Conservation (phyloP, 2,329 filamentous ascomycete genomes). For the Cordyceps pruinosa region DNA sequence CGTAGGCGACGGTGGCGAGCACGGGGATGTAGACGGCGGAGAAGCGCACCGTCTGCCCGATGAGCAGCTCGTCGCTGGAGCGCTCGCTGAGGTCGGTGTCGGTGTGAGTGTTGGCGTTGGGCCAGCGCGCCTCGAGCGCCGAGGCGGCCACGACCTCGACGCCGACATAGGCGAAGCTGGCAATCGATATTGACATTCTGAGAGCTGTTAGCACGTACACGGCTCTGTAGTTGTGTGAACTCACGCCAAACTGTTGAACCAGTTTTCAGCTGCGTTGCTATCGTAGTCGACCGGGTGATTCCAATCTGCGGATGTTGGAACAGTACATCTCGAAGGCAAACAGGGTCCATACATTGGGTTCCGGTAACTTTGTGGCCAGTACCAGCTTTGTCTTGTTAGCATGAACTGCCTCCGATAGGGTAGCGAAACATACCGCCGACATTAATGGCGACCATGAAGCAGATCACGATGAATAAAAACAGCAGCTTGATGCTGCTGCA, state of each 20-base stretch:
- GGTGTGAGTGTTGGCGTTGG: slow-evolving; percentile 9
- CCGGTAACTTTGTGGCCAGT: not conserved
- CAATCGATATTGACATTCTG: slow-evolving; percentile 25
- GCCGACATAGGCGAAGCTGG: slow-evolving; percentile 27
- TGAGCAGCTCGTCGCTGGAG: slow-evolving; percentile 15
- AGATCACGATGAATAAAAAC: slow-evolving; percentile 20
- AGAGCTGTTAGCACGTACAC: not conserved
- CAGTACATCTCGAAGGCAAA: not conserved
- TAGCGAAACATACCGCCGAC: not conserved
- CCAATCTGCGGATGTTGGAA: slow-evolving; percentile 1
- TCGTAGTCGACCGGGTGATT: slow-evolving; percentile 17
- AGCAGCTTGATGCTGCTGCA: slow-evolving; percentile 20
- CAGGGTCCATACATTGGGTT: not conserved
- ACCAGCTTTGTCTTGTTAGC: not conserved
- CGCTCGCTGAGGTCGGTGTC: slow-evolving; percentile 11
- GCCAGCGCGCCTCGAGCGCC: slow-evolving; percentile 25
- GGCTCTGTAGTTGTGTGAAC: not conserved
- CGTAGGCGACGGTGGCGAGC: slow-evolving; percentile 22
- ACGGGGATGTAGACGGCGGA: slow-evolving; percentile 21
- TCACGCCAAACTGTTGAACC: slow-evolving; percentile 21
- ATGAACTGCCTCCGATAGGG: not conserved
- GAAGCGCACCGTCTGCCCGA: slow-evolving; percentile 21
- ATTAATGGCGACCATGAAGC: slow-evolving; percentile 19
- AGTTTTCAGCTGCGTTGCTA: slow-evolving; percentile 16
- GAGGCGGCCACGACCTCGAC: slow-evolving; percentile 27